Conservation (phyloP, 2,329 filamentous ascomycete species). For the Oidium heveae region DNA sequence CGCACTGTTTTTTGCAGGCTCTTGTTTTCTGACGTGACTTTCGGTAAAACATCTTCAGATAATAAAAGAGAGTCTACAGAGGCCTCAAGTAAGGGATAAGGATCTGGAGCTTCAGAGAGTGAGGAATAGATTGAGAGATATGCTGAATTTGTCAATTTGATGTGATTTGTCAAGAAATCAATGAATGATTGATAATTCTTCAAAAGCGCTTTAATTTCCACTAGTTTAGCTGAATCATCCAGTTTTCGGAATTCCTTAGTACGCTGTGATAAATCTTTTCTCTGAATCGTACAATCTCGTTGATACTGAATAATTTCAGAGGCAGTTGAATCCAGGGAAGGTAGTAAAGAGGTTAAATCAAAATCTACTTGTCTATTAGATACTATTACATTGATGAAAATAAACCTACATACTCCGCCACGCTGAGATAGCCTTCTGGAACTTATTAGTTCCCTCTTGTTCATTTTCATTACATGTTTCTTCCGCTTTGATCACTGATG, state of each 20-base stretch:
- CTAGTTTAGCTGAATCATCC: slow-evolving; percentile 65
- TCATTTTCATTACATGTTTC: slow-evolving; percentile 9
- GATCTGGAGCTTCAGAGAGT: slow-evolving; percentile 84
- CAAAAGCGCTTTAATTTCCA: slow-evolving; percentile 68
- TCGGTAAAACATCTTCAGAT: slow-evolving; percentile 78
- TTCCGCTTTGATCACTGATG: slow-evolving; percentile 7
- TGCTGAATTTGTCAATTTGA: slow-evolving; percentile 76
- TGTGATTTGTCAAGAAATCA: slow-evolving; percentile 85
- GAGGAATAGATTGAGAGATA: slow-evolving; percentile 86
- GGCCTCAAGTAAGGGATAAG: slow-evolving; percentile 85
- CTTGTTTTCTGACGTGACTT: slow-evolving; percentile 67
- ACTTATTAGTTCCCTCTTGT: slow-evolving; percentile 55
- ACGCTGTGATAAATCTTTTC: slow-evolving; percentile 95
- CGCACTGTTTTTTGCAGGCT: slow-evolving; percentile 59
- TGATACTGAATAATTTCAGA: slow-evolving; percentile 87
- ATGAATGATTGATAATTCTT: slow-evolving; percentile 98
- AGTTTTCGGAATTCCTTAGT: slow-evolving; percentile 94
- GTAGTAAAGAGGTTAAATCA: slow-evolving; percentile 61
- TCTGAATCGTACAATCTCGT: slow-evolving; percentile 79
- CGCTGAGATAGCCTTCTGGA: slow-evolving; percentile 82
- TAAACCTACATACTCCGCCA: slow-evolving; percentile 51
- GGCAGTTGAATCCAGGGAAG: slow-evolving; percentile 74
- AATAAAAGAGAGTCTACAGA: slow-evolving; percentile 84
- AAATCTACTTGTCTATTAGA: slow-evolving; percentile 32
- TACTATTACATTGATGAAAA: slow-evolving; percentile 1